Percentiles rank a stretch among this genome's conserved stretches.
Evolutionary conservation across 805 yeast species (phyloP).

Genomic region (Candida qinlingensis): DNA sequence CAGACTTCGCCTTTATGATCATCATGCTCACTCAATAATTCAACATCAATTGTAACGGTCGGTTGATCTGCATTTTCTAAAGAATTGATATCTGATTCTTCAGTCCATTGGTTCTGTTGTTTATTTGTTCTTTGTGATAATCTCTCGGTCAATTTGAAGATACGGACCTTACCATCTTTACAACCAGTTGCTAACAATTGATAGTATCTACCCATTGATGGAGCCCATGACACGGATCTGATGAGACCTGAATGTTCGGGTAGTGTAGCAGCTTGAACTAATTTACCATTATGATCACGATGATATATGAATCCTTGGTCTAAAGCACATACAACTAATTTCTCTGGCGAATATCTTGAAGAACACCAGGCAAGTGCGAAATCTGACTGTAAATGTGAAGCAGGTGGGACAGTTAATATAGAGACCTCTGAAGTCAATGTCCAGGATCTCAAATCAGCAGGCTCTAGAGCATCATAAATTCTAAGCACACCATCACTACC

Average conservation of each 20-base stretch:
- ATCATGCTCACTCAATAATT: conserved; percentile 58
- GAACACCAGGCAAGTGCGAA: conserved; percentile 91
- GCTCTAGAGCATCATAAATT: conserved; percentile 83
- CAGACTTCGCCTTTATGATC: conserved; percentile 90
- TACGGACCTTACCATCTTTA: conserved; percentile 87
- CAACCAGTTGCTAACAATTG: conserved; percentile 93
- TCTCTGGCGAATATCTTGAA: conserved; percentile 75
- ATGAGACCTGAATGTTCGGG: conserved; percentile 86
- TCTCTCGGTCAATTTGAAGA: conserved; percentile 64
- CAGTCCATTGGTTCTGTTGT: conserved; percentile 8
- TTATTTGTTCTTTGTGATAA: conserved; percentile 7
- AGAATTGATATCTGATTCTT: conserved; percentile 15
- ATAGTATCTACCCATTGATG: conserved; percentile 85
- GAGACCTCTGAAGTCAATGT: conserved; percentile 65
- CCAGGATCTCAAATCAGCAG: conserved; percentile 85
- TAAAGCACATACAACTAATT: conserved; percentile 74
- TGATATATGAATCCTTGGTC: conserved; percentile 83
- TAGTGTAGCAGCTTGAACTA: conserved; percentile 53
- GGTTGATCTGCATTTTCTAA: conserved; percentile 23
- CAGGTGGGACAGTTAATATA: conserved; percentile 65
- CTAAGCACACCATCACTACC: conserved; percentile 86
- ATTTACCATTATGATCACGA: conserved; percentile 45
- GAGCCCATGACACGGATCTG: conserved; percentile 93
- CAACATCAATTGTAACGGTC: conserved; percentile 37
- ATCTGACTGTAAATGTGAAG: conserved; percentile 76